phyloP scores from a whole-genome alignment of 179 eudicot species.

The Beta corolliflora region DNA sequence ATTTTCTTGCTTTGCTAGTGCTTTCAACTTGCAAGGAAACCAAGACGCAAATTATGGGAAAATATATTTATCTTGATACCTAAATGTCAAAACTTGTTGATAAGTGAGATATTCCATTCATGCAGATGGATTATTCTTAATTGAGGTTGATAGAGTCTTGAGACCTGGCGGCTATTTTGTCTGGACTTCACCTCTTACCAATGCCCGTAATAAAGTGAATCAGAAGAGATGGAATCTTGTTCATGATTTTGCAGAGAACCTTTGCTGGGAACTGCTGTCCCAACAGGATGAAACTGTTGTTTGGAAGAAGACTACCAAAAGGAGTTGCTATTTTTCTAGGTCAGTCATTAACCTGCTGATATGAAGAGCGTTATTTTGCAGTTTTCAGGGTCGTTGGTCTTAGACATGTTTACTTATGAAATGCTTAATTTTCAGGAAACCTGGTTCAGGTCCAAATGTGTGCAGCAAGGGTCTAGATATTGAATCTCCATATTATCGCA shows the following conservation, averaged over 20 bases:
- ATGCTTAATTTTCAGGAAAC: slow-evolving; percentile 56
- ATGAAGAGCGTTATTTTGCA: background rate
- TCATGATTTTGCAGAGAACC: slow-evolving; percentile 54
- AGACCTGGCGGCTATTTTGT: slow-evolving; percentile 99
- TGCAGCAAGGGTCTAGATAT: slow-evolving; percentile 77
- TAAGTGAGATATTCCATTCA: slow-evolving; percentile 4
- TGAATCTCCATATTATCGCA: slow-evolving; percentile 85
- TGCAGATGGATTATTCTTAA: slow-evolving; percentile 80
- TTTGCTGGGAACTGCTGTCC: slow-evolving; percentile 93
- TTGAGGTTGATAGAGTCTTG: slow-evolving; percentile 89
- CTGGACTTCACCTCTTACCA: slow-evolving; percentile 93
- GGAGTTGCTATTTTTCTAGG: slow-evolving; percentile 75
- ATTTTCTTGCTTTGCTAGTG: background rate
- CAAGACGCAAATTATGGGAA: background rate
- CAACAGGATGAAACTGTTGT: slow-evolving; percentile 98
- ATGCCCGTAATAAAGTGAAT: slow-evolving; percentile 73
- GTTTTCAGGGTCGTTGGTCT: background rate
- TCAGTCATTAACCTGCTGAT: slow-evolving; percentile 34
- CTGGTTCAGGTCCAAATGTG: slow-evolving; percentile 59
- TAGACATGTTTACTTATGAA: slow-evolving; percentile 12
- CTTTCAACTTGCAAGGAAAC: background rate
- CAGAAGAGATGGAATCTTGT: slow-evolving; percentile 79
- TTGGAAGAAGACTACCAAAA: slow-evolving; percentile 87
- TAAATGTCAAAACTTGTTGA: slow-evolving; percentile 16
- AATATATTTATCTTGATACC: background rate